These are phyloP conservation scores for Petasospora fabianii DNA, from an alignment of 1,139 yeast species.

Conservation along the genomic window DNA sequence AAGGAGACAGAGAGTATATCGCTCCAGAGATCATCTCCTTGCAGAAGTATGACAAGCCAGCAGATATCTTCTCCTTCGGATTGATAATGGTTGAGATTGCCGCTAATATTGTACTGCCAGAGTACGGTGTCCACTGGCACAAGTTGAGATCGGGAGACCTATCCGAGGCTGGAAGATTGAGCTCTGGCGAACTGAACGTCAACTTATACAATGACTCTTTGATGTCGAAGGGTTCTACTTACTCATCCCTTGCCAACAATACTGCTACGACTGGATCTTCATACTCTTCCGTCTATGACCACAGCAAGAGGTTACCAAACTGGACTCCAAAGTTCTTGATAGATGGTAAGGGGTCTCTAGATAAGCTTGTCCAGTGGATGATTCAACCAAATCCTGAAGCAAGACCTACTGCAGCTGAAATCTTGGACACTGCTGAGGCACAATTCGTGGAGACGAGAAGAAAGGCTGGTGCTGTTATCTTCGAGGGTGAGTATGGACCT, in stretches of 20 bases:
- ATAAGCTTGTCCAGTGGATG: slow-evolving; percentile 83
- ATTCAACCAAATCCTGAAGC: slow-evolving; percentile 79
- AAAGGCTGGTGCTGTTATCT: slow-evolving; percentile 92
- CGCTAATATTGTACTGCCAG: slow-evolving; percentile 91
- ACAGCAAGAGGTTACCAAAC: slow-evolving; percentile 42
- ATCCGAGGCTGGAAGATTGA: slow-evolving; percentile 88
- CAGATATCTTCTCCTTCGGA: slow-evolving; percentile 92
- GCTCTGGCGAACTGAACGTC: slow-evolving; percentile 54
- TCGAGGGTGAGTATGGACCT: slow-evolving; percentile 96
- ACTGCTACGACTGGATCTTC: slow-evolving; percentile 23
- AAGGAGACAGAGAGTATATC: slow-evolving; percentile 95
- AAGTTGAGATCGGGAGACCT: slow-evolving; percentile 92
- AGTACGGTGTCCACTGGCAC: slow-evolving; percentile 97
- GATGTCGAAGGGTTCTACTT: slow-evolving; percentile 25
- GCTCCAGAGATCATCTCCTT: slow-evolving; percentile 92
- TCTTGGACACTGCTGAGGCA: slow-evolving; percentile 70
- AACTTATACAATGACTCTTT: slow-evolving; percentile 25
- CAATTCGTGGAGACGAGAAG: slow-evolving; percentile 75
- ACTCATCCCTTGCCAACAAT: slow-evolving; percentile 23
- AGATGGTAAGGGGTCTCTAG: slow-evolving; percentile 71
- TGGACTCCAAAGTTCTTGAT: slow-evolving; percentile 87
- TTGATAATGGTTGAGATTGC: slow-evolving; percentile 92
- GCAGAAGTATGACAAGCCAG: slow-evolving; percentile 83
- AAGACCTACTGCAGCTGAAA: slow-evolving; percentile 73
- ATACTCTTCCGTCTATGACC: slow-evolving; percentile 24